These are phyloP conservation scores for Wallacemonas collosoma DNA, from an alignment of 208 protist genomes.

Conservation along the genomic window DNA sequence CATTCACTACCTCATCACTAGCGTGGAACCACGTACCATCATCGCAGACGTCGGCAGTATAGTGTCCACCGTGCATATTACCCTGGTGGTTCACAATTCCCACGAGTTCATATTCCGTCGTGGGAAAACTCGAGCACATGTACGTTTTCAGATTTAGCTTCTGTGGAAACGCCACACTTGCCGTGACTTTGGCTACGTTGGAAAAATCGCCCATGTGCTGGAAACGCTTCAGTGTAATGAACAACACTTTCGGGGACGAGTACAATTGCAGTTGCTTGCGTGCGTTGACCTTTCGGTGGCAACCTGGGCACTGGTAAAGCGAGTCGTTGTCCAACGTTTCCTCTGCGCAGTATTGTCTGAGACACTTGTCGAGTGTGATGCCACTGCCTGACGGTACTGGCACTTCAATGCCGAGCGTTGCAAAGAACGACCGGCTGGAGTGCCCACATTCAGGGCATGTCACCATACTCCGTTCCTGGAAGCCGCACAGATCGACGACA, in stretches of 20 bases:
- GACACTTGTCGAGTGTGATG: constrained; percentile 73
- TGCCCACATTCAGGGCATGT: constrained; percentile 66
- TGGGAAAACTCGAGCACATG: constrained; percentile 47
- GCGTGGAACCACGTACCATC: constrained; percentile 83
- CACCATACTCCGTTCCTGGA: constrained; percentile 80
- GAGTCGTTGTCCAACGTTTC: constrained; percentile 72
- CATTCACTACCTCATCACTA: constrained; percentile 75
- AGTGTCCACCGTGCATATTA: constrained; percentile 92
- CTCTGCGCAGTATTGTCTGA: constrained; percentile 70
- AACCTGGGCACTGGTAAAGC: constrained; percentile 67
- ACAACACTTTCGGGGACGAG: constrained; percentile 69
- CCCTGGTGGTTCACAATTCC: constrained; percentile 91
- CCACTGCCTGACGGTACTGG: constrained; percentile 45
- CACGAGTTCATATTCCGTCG: constrained; percentile 74
- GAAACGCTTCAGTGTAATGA: constrained; percentile 91
- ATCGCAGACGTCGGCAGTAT: constrained; percentile 77
- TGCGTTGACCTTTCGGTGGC: constrained; percentile 68
- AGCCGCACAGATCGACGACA: constrained; percentile 88
- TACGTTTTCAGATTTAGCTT: constrained; percentile 70
- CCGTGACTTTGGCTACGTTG: constrained; percentile 64
- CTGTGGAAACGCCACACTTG: constrained; percentile 66
- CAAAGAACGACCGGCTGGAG: constrained; percentile 61
- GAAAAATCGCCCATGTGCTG: constrained; percentile 71
- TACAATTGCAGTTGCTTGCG: constrained; percentile 81
- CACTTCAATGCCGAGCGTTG: constrained; percentile 69